Conservation (phyloP, 768 basidiomycete genomes). For the Tricholoma saponaceum region DNA sequence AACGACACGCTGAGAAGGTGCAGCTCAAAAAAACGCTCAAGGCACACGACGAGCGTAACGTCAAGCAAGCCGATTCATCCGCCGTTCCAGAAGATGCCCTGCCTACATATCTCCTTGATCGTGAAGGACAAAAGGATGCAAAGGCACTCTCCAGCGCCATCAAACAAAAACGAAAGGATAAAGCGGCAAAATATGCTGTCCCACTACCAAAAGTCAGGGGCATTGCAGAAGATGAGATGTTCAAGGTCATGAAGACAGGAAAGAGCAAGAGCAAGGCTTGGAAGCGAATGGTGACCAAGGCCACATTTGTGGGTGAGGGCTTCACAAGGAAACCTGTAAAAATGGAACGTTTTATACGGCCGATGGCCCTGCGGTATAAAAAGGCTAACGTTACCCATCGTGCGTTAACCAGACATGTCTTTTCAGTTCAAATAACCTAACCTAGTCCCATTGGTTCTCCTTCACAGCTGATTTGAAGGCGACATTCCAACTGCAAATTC, state of each 20-base stretch:
- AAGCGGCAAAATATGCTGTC: constrained; percentile 96
- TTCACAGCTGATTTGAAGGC: constrained; percentile 88
- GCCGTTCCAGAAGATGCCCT: constrained; percentile 86
- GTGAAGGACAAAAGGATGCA: constrained; percentile 97
- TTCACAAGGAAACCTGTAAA: constrained; percentile 99
- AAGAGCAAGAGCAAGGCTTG: constrained; percentile 95
- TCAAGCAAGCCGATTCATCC: constrained; percentile 88
- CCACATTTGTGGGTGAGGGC: constrained; percentile 96
- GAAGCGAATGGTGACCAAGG: constrained; percentile 99
- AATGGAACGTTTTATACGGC: constrained; percentile 96
- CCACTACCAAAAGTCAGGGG: constrained; percentile 96
- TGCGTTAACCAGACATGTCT: constrained; percentile 31
- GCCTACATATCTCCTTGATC: constrained; percentile 93
- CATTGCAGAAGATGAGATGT: constrained; percentile 99
- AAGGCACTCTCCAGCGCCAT: constrained; percentile 94
- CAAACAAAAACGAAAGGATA: constrained; percentile 98
- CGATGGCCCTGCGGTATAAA: constrained; percentile 96
- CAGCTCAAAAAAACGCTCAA: constrained; percentile 99
- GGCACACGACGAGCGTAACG: constrained; percentile 97
- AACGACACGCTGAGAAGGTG: constrained; percentile 95
- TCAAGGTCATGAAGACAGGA: constrained; percentile 98
- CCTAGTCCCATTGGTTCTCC: background rate
- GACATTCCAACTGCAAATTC: constrained; percentile 96
- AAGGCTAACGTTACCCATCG: constrained; percentile 99
- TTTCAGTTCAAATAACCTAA: background rate